phyloP scores from a whole-genome alignment of 495 filamentous ascomycete genomes.

The Daldinia loculata region DNA sequence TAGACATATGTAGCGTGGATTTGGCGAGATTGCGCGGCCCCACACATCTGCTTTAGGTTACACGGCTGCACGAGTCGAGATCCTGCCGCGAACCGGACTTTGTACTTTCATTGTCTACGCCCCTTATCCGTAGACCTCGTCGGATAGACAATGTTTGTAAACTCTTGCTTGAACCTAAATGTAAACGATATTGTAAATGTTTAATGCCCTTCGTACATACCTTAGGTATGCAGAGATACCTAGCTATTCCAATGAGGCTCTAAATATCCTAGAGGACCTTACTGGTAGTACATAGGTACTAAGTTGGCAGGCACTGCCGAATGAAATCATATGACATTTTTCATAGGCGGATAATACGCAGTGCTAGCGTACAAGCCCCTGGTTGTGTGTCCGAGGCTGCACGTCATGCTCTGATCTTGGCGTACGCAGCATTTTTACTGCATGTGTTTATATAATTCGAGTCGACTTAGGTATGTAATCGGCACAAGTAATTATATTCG shows the following conservation, averaged over 20 bases:
- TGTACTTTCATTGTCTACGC: conserved; percentile 7
- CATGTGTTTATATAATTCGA: neutral
- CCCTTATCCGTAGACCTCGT: conserved; percentile 1
- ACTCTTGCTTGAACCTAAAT: neutral
- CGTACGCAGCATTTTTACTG: conserved; percentile 6
- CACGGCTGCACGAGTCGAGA: conserved; percentile 25
- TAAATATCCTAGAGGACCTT: neutral
- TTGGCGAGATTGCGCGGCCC: conserved; percentile 37
- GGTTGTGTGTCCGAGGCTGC: neutral
- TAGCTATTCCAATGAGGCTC: neutral
- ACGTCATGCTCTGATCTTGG: conserved; percentile 22
- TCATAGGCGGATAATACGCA: neutral
- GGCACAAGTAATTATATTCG: conserved; percentile 9
- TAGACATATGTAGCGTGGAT: conserved; percentile 18
- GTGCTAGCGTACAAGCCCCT: neutral
- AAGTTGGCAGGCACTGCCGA: neutral
- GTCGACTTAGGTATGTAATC: neutral
- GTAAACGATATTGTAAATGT: neutral
- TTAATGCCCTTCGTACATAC: neutral
- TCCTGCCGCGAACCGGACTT: conserved; percentile 33
- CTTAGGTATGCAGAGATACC: neutral
- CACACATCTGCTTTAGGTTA: conserved; percentile 18
- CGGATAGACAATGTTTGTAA: neutral
- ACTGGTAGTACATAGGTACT: neutral
- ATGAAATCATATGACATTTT: conserved; percentile 2